Evolutionary conservation across 345 rosid genomes (phyloP), one percentile per base, ranked within the genome.

Genomic region (Gossypium thurberi): DNA sequence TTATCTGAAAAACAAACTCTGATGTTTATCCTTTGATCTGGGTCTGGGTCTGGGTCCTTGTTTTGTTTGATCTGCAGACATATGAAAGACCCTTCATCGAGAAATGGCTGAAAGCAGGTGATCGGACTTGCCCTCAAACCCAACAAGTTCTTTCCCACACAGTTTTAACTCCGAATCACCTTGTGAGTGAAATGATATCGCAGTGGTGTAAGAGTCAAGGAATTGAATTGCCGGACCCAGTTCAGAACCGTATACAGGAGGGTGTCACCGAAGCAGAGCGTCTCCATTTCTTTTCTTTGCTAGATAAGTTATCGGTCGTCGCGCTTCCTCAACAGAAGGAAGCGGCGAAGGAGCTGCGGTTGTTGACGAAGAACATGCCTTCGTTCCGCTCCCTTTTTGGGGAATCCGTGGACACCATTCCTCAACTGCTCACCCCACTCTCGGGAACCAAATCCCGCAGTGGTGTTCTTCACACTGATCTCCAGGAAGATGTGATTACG

Each of bases 401-500:
- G 0, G 90, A 92, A 75, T 87, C 85, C 52, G 67, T 71, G 0
- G 89, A 85, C 58, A 85, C 87, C 52, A 85, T 95, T 77, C 81
- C 91, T 11, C 89, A 83, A 37, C 83, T 95, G 70, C 76, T 95
- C 9, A 65, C 73, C 71, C 98, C 96, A 1, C 86, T 92, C 25
- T 76, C 86, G 0, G 78, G 75, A 63, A 69, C 76, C 67, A 79
- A 82, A 56, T 79, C 86, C 44, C 72, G 26, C 13, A 76, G 69
- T 74, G 79, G 68, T 52, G 75, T 80, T 10, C 85, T 80, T 8
- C 85, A 86, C 69, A 86, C 80, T 58, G 87, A 84, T 72, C 87
- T 95, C 68, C 97, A 92, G 69, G 99, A 95, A 81, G 97, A 95
- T 75, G 85, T 95, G 79, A 85, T 95, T 74, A 95, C 99, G 2